A percentile compares a stretch with the other conserved stretches of the same genome.
Evolutionary conservation across 495 filamentous ascomycete species (phyloP).

Genomic region (Rhizodiscina lignyota): DNA sequence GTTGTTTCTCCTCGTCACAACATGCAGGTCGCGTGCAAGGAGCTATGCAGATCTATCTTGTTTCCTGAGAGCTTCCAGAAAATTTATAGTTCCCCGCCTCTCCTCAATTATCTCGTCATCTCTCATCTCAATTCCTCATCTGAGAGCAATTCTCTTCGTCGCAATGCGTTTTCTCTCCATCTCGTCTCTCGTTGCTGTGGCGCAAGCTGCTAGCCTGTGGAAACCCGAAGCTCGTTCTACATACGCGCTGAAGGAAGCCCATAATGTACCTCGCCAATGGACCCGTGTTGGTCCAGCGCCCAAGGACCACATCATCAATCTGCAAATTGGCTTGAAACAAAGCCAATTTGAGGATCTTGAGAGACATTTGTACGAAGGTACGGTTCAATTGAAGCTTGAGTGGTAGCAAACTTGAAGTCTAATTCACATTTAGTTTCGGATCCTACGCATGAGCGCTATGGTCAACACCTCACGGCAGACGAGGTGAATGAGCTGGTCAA

Average conservation of each 20-base stretch:
- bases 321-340: constrained; percentile 29
- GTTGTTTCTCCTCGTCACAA: too few relatives aligned
- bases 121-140: too few relatives aligned
- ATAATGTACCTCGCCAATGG: constrained; percentile 32
- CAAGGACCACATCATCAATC: constrained; percentile 16
- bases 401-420: background rate
- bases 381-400: background rate
- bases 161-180: too few relatives aligned
- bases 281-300: constrained; percentile 27
- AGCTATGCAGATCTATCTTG: too few relatives aligned
- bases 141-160: too few relatives aligned
- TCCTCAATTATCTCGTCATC: too few relatives aligned
- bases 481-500: constrained; percentile 23
- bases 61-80: too few relatives aligned
- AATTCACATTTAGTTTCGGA: too few relatives aligned
- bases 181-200: too few relatives aligned
- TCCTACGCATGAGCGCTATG: constrained; percentile 25
- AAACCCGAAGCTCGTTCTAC: constrained; percentile 12
- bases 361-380: constrained; percentile 26
- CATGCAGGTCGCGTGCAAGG: too few relatives aligned
- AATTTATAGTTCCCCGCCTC: too few relatives aligned
- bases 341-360: constrained; percentile 26
- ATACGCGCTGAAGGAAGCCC: constrained; percentile 36
- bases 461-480: constrained; percentile 21
- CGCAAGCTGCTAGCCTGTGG: too few relatives aligned